Conservation (phyloP, 2,329 filamentous ascomycete genomes). For the Claviceps pazoutovae region DNA sequence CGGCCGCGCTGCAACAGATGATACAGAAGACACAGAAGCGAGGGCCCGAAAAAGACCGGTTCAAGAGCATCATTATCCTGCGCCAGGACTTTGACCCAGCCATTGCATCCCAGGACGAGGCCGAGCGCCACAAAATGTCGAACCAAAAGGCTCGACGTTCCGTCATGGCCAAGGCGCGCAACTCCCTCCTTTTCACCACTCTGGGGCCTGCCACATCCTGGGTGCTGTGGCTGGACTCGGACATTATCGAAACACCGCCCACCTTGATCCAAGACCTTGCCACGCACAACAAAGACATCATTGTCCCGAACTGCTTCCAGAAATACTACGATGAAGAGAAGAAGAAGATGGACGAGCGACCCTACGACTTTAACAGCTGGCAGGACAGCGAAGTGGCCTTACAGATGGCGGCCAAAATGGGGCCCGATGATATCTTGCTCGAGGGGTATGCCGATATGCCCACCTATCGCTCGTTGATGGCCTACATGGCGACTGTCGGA, state of each 20-base stretch:
- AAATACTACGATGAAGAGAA: constrained; percentile 58
- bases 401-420: constrained; percentile 66
- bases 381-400: constrained; percentile 73
- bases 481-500: constrained; percentile 52
- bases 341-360: constrained; percentile 58
- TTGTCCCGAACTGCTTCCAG: constrained; percentile 94
- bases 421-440: constrained; percentile 77
- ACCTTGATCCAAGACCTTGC: constrained; percentile 86
- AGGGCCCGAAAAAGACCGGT: constrained; percentile 65
- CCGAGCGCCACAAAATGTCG: constrained; percentile 78
- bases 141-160: constrained; percentile 79
- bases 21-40: constrained; percentile 70
- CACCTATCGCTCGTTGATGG: constrained; percentile 86
- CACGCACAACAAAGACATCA: constrained; percentile 72
- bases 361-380: constrained; percentile 98
- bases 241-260: constrained; percentile 78
- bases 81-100: constrained; percentile 88
- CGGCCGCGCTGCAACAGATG: constrained; percentile 66
- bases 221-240: constrained; percentile 92
- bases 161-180: constrained; percentile 86
- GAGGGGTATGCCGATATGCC: constrained; percentile 91
- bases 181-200: constrained; percentile 89
- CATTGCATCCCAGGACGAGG: constrained; percentile 66
- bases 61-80: constrained; percentile 86
- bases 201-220: constrained; percentile 82